Percentiles rank a stretch among this genome's conserved stretches.
Evolutionary conservation across 805 yeast species (phyloP).

Genomic region (Candida nitratophila): DNA sequence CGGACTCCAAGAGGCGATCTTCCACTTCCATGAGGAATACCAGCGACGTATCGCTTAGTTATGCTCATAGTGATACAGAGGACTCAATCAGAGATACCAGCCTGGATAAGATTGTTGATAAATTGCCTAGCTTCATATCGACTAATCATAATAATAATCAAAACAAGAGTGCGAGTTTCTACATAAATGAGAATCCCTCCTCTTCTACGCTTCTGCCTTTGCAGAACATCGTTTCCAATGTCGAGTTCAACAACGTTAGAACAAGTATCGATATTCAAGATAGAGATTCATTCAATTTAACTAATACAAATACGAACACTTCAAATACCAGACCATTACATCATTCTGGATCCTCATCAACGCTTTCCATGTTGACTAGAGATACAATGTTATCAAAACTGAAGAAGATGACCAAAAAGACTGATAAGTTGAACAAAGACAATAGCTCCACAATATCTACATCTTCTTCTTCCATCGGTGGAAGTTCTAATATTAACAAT

Average conservation of each 20-base stretch:
- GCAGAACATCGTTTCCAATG: conserved; percentile 20
- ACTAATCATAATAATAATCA: background rate
- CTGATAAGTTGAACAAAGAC: conserved; percentile 13
- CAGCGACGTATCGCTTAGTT: background rate
- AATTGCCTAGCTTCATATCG: background rate
- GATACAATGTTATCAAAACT: conserved; percentile 18
- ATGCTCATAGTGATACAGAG: background rate
- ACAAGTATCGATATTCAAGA: conserved; percentile 8
- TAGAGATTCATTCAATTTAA: background rate
- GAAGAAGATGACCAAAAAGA: conserved; percentile 14
- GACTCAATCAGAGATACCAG: background rate
- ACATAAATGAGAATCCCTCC: conserved; percentile 9
- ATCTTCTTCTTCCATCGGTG: background rate
- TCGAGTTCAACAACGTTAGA: conserved; percentile 28
- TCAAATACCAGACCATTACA: conserved; percentile 5
- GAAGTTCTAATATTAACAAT: background rate
- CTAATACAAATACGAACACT: background rate
- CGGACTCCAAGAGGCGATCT: background rate
- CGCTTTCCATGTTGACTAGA: conserved; percentile 12
- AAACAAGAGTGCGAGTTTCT: background rate
- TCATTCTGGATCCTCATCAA: conserved; percentile 15
- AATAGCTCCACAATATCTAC: too few relatives aligned
- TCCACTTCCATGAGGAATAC: background rate
- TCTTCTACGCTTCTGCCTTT: conserved; percentile 13
- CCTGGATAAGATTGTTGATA: background rate